Base-by-base conservation (phyloP, 768 basidiomycete species). In the Serendipita indica region DNA sequence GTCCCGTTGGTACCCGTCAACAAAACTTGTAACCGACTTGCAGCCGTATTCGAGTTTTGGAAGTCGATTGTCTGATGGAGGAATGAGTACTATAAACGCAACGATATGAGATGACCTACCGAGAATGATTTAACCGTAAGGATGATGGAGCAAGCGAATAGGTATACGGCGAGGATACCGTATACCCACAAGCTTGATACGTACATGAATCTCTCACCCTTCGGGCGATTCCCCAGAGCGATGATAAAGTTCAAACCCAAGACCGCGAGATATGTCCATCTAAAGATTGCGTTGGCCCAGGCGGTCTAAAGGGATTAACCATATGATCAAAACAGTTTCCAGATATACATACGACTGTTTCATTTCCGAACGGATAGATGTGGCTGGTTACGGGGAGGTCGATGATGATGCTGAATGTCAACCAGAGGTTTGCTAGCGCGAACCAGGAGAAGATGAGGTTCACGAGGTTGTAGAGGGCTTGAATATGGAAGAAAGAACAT, bases 401-500 rank as follows among this genome's bases (percentile, higher is more conserved):
- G 76, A 94, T 89, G 69, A 94, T 89, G 71, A 94, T 93, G 61
- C 83, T 83, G 77, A 94, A 94, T n/a, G 88, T 93, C 60, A 96
- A 73, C 89, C 89, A 96, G 41, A 93, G 73, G 67, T 93, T 93
- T 63, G 90, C 89, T 60, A 92, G 70, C 2, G 89, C 83, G 72
- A 96, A 94, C 89, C 90, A 97, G 6, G 86, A 83, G 74, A 97
- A 93, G 64, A 92, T 64, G 60, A 97, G 75, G 30, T 79, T 84
- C 68, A 88, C 81, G 56, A 91, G 65, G 70, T 91, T 92, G 70
- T 91, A 93, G 58, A 97, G 60, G 39, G 83, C 92, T 71, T 98
- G 94, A 46, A 99, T 66, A 67, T 97, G 93, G 69, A 99, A 82
- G 76, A 97, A 37, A 91, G 75, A 98, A 85, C 86, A 98, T 89